Percentiles rank a stretch among this genome's conserved stretches.
phyloP scores from a whole-genome alignment of 805 yeast genomes.

The Lipomyces orientalis region DNA sequence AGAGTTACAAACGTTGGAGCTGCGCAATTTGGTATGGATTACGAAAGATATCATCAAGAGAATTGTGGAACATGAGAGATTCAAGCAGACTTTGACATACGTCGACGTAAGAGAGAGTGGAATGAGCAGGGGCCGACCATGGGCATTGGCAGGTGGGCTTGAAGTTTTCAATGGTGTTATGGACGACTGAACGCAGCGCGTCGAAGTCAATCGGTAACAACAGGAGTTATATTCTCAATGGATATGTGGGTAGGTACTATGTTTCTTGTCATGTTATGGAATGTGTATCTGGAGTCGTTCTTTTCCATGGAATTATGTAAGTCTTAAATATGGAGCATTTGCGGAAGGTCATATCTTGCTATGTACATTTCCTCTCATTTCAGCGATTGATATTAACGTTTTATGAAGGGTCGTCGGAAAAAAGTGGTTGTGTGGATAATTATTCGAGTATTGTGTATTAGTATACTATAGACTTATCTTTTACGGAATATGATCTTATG shows the following conservation, averaged over 20 bases:
- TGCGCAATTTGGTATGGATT: constrained; percentile 57
- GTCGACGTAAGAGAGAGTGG: constrained; percentile 32
- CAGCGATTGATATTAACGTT: not conserved
- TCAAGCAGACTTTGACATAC: constrained; percentile 44
- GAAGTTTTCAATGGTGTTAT: constrained; percentile 12
- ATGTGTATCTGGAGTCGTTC: not conserved
- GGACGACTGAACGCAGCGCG: not conserved
- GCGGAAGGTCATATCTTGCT: not conserved
- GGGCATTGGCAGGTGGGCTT: constrained; percentile 33
- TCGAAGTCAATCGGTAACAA: not conserved
- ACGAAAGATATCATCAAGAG: constrained; percentile 47
- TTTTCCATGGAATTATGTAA: not conserved
- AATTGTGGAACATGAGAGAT: constrained; percentile 42
- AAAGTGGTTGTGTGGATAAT: not conserved
- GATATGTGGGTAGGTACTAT: not conserved
- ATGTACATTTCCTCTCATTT: not conserved
- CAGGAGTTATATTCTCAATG: not conserved
- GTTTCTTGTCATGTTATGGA: not conserved
- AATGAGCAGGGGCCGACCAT: constrained; percentile 32
- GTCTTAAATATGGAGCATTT: not conserved
- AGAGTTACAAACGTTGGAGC: constrained; percentile 49
- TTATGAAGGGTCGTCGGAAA: not conserved
- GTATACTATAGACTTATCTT: not conserved
- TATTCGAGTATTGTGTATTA: not conserved
- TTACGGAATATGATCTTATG: not conserved